Conservation (phyloP, 208 protist species). For the Wallacemonas rigidus region DNA sequence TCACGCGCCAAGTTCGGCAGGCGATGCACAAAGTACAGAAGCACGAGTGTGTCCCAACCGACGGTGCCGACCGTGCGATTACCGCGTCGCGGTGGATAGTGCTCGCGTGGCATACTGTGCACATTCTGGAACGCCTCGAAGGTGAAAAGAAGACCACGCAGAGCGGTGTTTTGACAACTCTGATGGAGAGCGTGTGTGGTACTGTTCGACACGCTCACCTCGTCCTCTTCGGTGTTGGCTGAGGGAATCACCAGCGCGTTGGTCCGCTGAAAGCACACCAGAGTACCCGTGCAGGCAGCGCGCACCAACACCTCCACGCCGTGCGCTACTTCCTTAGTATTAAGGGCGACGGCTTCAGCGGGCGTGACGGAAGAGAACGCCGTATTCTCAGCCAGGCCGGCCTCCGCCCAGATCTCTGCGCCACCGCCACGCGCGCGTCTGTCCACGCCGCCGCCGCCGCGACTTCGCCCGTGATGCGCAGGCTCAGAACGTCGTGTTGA, state of each 20-base stretch:
- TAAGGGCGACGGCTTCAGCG: slow-evolving; percentile 11
- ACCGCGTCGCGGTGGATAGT: slow-evolving; percentile 61
- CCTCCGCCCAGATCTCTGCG: background rate
- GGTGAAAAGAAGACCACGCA: slow-evolving; percentile 66
- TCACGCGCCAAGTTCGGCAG: slow-evolving; percentile 68
- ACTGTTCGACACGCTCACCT: background rate
- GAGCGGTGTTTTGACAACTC: slow-evolving; percentile 51
- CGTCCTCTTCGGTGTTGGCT: background rate
- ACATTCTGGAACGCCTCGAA: slow-evolving; percentile 80
- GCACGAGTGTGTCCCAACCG: slow-evolving; percentile 86
- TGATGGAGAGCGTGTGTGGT: slow-evolving; percentile 26
- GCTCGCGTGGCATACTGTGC: slow-evolving; percentile 67
- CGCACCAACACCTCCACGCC: slow-evolving; percentile 53
- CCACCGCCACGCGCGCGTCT: background rate
- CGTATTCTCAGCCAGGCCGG: background rate
- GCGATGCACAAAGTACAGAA: slow-evolving; percentile 80
- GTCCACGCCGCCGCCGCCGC: slow-evolving; percentile 1
- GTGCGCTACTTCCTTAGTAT: slow-evolving; percentile 43
- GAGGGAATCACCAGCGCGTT: slow-evolving; percentile 3
- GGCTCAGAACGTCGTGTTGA: background rate
- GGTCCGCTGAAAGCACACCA: slow-evolving; percentile 43
- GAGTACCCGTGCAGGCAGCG: slow-evolving; percentile 56
- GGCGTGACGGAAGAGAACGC: background rate
- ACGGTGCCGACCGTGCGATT: slow-evolving; percentile 65
- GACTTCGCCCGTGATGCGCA: background rate